Conservation (phyloP, 371 early-diverging fungal genomes). For the Zopfochytrium polystomum region DNA sequence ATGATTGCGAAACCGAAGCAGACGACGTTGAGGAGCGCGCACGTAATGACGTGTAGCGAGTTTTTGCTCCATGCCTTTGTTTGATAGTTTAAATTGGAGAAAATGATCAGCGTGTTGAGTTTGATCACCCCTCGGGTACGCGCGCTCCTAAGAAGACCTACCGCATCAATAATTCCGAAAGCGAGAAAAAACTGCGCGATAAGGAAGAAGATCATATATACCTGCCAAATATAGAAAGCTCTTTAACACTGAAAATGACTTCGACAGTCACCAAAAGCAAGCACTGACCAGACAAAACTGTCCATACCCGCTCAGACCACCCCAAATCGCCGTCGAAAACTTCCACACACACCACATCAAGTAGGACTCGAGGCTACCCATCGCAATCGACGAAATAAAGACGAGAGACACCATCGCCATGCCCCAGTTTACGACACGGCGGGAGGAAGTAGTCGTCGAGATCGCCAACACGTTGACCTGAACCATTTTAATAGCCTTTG, state of each 20-base stretch:
- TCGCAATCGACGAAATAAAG: conserved; percentile 1
- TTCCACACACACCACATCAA: conserved; percentile 19
- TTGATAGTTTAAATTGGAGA: not conserved
- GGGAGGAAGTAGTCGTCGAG: no score
- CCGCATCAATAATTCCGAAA: conserved; percentile 18
- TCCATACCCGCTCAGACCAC: conserved; percentile 3
- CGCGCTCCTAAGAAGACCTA: conserved; percentile 1
- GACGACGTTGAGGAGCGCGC: conserved; percentile 7
- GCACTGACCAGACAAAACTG: conserved; percentile 14
- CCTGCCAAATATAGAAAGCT: conserved; percentile 3
- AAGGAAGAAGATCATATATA: conserved; percentile 17
- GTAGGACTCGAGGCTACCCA: conserved; percentile 13
- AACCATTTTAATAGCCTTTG: no score
- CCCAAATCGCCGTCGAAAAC: conserved; percentile 11
- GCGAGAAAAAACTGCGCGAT: conserved; percentile 12
- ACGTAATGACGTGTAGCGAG: conserved; percentile 13
- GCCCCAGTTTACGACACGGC: no score
- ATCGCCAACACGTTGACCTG: no score
- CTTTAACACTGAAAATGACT: not conserved
- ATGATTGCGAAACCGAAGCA: conserved; percentile 7
- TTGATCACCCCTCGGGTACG: no score
- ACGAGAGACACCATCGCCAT: no score
- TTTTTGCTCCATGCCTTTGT: conserved; percentile 25
- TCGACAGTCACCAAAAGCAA: no score
- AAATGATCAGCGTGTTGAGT: not conserved